Percentiles rank a stretch among this genome's conserved stretches.
These are phyloP conservation scores for Suillus paluster DNA, from an alignment of 768 basidiomycete species.

Conservation along the genomic window DNA sequence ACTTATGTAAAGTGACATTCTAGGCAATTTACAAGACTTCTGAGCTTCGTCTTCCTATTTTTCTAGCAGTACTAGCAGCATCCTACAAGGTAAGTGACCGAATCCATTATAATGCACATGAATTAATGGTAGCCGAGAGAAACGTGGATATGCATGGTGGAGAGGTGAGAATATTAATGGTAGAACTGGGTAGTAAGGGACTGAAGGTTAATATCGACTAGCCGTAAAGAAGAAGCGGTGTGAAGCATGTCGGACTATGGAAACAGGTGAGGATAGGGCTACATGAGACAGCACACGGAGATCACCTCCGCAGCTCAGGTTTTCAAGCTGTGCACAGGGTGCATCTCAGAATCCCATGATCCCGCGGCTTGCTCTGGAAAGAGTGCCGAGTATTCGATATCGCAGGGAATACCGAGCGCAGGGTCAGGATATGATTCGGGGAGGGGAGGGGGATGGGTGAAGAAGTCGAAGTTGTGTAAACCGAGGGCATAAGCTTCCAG, in stretches of 20 bases:
- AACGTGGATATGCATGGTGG: conserved; percentile 2
- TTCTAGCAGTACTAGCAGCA: neutral
- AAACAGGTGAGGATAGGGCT: conserved; percentile 2
- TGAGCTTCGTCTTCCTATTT: neutral
- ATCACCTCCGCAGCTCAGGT: no score
- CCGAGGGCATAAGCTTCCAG: conserved; percentile 36
- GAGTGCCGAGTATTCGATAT: conserved; percentile 6
- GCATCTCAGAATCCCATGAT: neutral
- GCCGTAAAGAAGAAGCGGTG: neutral
- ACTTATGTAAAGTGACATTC: neutral
- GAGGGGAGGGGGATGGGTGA: conserved; percentile 8
- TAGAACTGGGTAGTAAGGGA: neutral
- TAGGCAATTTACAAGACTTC: neutral
- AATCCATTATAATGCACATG: conserved; percentile 6
- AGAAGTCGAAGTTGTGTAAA: conserved; percentile 30
- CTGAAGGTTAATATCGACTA: neutral
- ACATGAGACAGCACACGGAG: neutral
- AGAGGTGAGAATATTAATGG: neutral
- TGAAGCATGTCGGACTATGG: neutral
- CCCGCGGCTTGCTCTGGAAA: conserved; percentile 9
- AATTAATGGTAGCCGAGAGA: neutral
- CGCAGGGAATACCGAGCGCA: neutral
- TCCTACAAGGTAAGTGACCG: neutral
- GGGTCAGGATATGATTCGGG: conserved; percentile 10
- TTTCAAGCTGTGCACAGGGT: neutral